Conservation (phyloP, 805 yeast genomes). For the Isabelozyma gotoi region DNA sequence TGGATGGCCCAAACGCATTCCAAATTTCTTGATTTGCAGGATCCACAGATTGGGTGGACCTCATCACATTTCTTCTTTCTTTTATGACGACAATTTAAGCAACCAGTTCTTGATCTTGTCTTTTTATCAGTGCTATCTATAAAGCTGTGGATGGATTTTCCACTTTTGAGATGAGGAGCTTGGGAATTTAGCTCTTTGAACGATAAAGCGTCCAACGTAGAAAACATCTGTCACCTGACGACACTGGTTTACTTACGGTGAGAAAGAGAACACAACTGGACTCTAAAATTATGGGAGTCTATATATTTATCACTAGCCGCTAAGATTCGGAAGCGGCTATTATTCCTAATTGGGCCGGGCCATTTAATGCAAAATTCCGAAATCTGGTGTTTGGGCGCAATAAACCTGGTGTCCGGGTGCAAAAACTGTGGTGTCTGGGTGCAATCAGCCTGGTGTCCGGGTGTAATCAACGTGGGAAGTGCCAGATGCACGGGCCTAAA, state of each 20-base stretch:
- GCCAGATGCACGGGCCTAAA: no score
- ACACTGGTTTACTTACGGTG: background rate
- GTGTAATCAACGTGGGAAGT: no score
- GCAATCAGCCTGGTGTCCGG: no score
- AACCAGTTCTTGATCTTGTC: conserved; percentile 18
- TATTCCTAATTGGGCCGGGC: no score
- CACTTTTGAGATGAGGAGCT: background rate
- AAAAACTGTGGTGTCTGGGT: no score
- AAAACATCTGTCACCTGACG: conserved; percentile 2
- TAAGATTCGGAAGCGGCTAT: no score
- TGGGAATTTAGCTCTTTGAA: conserved; percentile 2
- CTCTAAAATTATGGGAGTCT: no score
- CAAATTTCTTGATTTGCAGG: conserved; percentile 12
- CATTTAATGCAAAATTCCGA: no score
- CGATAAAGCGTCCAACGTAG: conserved; percentile 4
- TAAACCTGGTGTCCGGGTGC: no score
- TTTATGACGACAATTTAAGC: conserved; percentile 14
- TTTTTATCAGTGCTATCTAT: background rate
- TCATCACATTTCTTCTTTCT: conserved; percentile 26
- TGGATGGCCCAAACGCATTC: conserved; percentile 15
- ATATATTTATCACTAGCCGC: no score
- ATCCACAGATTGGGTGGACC: conserved; percentile 17
- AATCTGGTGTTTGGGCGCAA: no score
- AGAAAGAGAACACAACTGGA: no score
- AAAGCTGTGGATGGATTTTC: background rate